A percentile compares a stretch with the other conserved stretches of the same genome.
Conservation (phyloP, 2,329 filamentous ascomycete species). For the Calonectria ilicicola region DNA sequence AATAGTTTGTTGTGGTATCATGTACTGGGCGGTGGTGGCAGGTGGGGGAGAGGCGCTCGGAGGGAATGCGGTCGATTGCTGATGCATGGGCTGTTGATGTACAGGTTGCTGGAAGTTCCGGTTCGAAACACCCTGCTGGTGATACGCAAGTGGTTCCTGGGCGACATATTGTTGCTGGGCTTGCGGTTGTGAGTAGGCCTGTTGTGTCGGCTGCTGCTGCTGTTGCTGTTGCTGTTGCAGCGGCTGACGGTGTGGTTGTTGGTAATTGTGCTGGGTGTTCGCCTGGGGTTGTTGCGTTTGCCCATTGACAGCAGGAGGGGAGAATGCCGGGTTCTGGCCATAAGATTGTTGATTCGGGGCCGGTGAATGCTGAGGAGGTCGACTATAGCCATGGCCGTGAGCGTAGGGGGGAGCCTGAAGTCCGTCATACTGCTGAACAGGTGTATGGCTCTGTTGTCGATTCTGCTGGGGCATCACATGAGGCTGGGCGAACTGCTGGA, state of each 20-base stretch:
- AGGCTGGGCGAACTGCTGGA: conserved; percentile 48
- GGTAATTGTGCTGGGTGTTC: conserved; percentile 38
- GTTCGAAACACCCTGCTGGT: conserved; percentile 27
- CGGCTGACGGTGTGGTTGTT: conserved; percentile 38
- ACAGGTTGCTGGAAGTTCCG: conserved; percentile 38
- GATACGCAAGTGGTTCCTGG: conserved; percentile 36
- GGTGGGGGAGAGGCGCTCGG: conserved; percentile 35
- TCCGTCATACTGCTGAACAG: conserved; percentile 48
- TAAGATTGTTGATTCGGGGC: conserved; percentile 45
- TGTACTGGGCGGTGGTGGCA: conserved; percentile 35
- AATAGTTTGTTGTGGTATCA: conserved; percentile 35
- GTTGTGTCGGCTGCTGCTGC: conserved; percentile 34
- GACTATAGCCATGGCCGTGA: conserved; percentile 41
- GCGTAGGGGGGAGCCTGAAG: conserved; percentile 41
- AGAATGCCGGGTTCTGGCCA: conserved; percentile 36
- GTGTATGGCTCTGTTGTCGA: conserved; percentile 49
- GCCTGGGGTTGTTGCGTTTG: conserved; percentile 42
- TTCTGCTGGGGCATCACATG: conserved; percentile 49
- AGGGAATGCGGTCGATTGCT: conserved; percentile 34
- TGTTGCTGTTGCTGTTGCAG: conserved; percentile 22
- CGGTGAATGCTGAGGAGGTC: conserved; percentile 45
- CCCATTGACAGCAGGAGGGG: conserved; percentile 38
- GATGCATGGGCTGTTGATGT: conserved; percentile 35
- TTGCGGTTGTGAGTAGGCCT: conserved; percentile 24
- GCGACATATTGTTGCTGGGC: conserved; percentile 37